Conservation (phyloP, 116 monocot species). For the Posidonia oceanica region DNA sequence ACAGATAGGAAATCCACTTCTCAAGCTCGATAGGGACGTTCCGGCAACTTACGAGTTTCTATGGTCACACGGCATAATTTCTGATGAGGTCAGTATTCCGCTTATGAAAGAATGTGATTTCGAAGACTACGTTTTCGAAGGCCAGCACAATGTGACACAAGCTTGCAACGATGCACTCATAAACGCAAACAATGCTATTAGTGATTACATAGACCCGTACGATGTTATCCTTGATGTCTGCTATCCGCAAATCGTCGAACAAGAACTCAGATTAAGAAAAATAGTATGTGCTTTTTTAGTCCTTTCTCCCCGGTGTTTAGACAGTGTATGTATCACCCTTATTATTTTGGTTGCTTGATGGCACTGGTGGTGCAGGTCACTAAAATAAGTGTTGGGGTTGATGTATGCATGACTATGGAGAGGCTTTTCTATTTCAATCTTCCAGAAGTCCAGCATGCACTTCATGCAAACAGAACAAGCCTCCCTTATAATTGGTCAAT, state of each 20-base stretch:
- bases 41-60: slow-evolving; percentile 75
- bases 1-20: slow-evolving; percentile 93
- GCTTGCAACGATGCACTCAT: slow-evolving; percentile 64
- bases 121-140: slow-evolving; percentile 50
- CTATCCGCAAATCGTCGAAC: slow-evolving; percentile 81
- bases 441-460: slow-evolving; percentile 83
- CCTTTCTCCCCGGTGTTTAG: not conserved
- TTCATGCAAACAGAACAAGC: slow-evolving; percentile 88
- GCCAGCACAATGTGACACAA: slow-evolving; percentile 47
- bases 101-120: slow-evolving; percentile 74
- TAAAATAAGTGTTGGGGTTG: slow-evolving; percentile 70
- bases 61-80: slow-evolving; percentile 98
- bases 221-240: slow-evolving; percentile 95
- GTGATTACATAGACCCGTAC: slow-evolving; percentile 74
- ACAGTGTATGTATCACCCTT: not conserved
- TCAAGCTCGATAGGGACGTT: slow-evolving; percentile 75
- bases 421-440: slow-evolving; percentile 85
- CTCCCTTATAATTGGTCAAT: slow-evolving; percentile 75
- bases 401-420: slow-evolving; percentile 91
- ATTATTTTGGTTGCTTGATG: not conserved
- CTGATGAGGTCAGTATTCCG: slow-evolving; percentile 76
- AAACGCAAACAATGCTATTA: slow-evolving; percentile 51
- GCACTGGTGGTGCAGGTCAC: slow-evolving; percentile 35
- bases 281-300: not conserved
- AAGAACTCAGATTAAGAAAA: slow-evolving; percentile 53